Base-by-base conservation (phyloP, 352 stramenopile species). In the Phytopythium delawarense region DNA sequence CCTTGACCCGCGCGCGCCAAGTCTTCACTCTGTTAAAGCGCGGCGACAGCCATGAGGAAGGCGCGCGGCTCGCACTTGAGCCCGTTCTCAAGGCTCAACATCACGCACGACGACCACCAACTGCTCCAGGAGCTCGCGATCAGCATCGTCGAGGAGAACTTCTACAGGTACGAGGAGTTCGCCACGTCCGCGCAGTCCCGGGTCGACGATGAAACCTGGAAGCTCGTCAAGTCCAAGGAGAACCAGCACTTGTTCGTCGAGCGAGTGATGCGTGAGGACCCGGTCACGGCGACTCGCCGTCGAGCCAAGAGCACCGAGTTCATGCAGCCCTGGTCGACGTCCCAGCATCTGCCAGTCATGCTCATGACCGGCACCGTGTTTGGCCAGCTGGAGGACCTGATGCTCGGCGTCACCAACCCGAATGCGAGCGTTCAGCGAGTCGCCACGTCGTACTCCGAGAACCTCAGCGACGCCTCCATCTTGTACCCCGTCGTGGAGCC, bases 211-310 rank as follows among this genome's bases (percentile, higher is more conserved):
- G 63, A 61, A 1, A 67, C 60, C 15, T 87, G 75, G 75, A 75
- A 82, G 45, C 60, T 67, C 7, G 59, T 75, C 54, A 72, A 71
- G 23, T 74, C 73, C 18, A 76, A 72, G 39, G 72, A 78, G n/a
- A 65, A 75, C 16, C 53, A 84, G 13, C 67, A 77, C 50, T 58
- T 87, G 3, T 87, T 73, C 49, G 71, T 62, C 9, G 71, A 84
- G 42, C 68, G 66, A 2, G 40, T 49, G 52, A 15, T 20, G 20
- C 35, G 32, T 12, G 35, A 58, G 20, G 51, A 45, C 0, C 54
- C 62, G 20, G 55, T 49, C n/a, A 44, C 28, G 20, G 3, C 9
- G 3, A 11, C 30, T 4, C 52, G 52, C 18, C 28, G 32, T 1
- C 52, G 52, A 11, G 34, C 52, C 20, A 58, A 45, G 52, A 58